Conservation (phyloP, 2,329 filamentous ascomycete species). For the Blastomyces silverae region DNA sequence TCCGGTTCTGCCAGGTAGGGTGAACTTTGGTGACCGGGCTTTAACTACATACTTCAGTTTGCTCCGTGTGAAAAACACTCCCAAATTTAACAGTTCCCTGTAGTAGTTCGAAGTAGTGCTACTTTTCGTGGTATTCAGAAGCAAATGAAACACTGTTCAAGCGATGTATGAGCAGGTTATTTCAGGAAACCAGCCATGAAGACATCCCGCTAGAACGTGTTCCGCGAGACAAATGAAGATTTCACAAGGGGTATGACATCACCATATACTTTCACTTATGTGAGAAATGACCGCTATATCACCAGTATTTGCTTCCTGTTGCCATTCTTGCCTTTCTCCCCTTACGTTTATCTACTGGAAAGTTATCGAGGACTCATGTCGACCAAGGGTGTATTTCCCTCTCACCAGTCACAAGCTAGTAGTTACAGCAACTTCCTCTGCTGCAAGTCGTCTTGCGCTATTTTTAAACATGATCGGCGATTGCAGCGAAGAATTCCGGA, state of each 20-base stretch:
- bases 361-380: neutral
- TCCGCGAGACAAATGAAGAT: too few species aligned
- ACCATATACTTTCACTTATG: neutral
- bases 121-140: neutral
- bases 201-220: too few species aligned
- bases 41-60: too few species aligned
- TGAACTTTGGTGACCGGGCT: neutral
- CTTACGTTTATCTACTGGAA: neutral
- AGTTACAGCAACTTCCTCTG: neutral
- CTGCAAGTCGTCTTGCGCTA: neutral
- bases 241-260: neutral
- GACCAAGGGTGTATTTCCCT: neutral
- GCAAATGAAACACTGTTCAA: too few species aligned
- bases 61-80: neutral
- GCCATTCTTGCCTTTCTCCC: neutral
- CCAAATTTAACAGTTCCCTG: neutral
- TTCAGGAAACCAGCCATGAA: too few species aligned
- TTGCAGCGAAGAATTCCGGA: neutral
- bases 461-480: neutral
- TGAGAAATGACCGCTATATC: neutral
- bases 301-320: neutral
- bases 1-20: neutral
- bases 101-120: neutral
- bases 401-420: too few species aligned
- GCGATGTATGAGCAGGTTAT: too few species aligned